A percentile compares a stretch with the other conserved stretches of the same genome.
Conservation (phyloP, 2,329 filamentous ascomycete genomes). For the Calonectria pteridis region DNA sequence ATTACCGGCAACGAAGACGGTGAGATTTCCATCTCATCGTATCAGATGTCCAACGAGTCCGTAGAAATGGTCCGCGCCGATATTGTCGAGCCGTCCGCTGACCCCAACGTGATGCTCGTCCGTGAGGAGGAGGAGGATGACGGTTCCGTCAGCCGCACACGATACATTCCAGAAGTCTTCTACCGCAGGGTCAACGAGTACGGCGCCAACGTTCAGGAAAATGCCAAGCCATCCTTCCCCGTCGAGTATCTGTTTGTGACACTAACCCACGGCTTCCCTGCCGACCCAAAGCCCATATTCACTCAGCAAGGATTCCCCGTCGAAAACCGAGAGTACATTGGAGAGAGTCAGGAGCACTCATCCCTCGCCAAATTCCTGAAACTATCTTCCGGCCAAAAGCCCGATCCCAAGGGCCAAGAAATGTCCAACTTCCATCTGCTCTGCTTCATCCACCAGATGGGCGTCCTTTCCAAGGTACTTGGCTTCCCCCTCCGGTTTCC, state of each 20-base stretch:
- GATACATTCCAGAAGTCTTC: constrained; percentile 98
- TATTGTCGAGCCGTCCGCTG: constrained; percentile 93
- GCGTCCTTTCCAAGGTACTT: constrained; percentile 85
- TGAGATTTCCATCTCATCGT: constrained; percentile 89
- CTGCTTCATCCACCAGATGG: constrained; percentile 85
- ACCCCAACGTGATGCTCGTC: constrained; percentile 94
- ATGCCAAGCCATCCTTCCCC: constrained; percentile 95
- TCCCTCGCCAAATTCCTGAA: constrained; percentile 77
- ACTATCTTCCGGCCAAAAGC: constrained; percentile 68
- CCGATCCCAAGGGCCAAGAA: constrained; percentile 72
- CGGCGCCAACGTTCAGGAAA: constrained; percentile 94
- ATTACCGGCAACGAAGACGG: constrained; percentile 93
- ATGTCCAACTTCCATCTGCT: constrained; percentile 96
- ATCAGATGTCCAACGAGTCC: constrained; percentile 94
- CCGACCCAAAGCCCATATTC: constrained; percentile 82
- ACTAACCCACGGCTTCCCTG: constrained; percentile 95
- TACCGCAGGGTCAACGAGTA: constrained; percentile 97
- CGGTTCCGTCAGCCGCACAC: constrained; percentile 73
- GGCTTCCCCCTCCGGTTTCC: neutral
- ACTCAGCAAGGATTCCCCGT: constrained; percentile 82
- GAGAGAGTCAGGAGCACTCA: constrained; percentile 84
- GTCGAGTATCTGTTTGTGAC: constrained; percentile 97
- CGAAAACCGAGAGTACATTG: constrained; percentile 90
- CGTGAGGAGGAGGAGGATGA: constrained; percentile 91
- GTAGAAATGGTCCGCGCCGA: constrained; percentile 98